These are phyloP conservation scores for Carex myosuroides DNA, from an alignment of 176 grass and related monocot species.

Conservation along the genomic window DNA sequence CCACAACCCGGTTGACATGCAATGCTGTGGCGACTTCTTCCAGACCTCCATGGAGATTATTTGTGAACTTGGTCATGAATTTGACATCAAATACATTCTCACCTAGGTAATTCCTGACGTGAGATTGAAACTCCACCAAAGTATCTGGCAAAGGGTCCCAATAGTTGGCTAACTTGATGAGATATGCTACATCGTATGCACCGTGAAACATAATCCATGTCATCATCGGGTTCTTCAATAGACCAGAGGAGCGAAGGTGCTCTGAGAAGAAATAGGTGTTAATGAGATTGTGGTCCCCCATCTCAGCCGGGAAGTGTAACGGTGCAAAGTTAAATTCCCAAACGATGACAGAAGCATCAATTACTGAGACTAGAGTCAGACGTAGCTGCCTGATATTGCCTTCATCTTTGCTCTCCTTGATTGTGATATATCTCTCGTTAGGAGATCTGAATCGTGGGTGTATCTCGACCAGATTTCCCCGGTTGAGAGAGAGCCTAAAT, in stretches of 20 bases:
- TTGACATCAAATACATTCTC: conserved; percentile 26
- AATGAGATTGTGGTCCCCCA: not conserved
- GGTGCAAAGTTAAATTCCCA: too few species aligned
- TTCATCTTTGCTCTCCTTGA: too few species aligned
- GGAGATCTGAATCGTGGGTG: too few species aligned
- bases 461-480: too few species aligned
- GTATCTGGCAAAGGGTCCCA: not conserved
- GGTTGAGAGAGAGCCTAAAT: too few species aligned
- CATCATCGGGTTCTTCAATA: not conserved
- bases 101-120: not conserved
- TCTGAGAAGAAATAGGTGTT: not conserved
- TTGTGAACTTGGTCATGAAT: conserved; percentile 15
- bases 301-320: too few species aligned
- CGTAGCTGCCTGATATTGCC: too few species aligned
- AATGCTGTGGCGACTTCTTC: conserved; percentile 12
- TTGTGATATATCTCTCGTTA: too few species aligned
- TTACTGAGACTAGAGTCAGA: too few species aligned
- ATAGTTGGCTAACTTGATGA: not conserved
- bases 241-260: not conserved
- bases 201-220: conserved; percentile 22
- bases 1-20: not conserved
- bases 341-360: too few species aligned
- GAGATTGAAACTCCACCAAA: conserved; percentile 17
- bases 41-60: conserved; percentile 14
- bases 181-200: conserved; percentile 32